phyloP scores from a whole-genome alignment of 2,329 filamentous ascomycete species.

The Boeremia exigua region DNA sequence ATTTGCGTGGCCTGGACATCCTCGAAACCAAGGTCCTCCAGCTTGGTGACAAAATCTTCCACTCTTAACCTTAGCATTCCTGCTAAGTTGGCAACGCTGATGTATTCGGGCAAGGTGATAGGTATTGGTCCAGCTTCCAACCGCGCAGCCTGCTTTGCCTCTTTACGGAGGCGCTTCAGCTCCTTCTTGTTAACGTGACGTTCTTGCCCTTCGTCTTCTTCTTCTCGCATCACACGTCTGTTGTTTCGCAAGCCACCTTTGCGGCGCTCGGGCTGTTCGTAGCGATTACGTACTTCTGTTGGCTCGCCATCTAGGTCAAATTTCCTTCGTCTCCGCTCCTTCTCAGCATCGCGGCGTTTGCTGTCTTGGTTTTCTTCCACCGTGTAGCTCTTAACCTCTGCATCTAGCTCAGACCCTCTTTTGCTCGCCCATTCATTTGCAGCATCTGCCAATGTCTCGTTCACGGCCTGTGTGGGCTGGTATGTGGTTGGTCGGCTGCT shows the following conservation, averaged over 20 bases:
- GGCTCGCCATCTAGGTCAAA: slow-evolving; percentile 35
- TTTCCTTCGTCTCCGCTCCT: slow-evolving; percentile 33
- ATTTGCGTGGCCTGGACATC: slow-evolving; percentile 82
- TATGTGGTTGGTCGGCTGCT: slow-evolving; percentile 7
- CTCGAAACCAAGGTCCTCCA: slow-evolving; percentile 91
- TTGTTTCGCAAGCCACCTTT: slow-evolving; percentile 17
- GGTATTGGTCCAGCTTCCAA: slow-evolving; percentile 39
- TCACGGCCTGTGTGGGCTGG: not conserved
- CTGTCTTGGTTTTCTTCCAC: slow-evolving; percentile 21
- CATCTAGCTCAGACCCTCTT: slow-evolving; percentile 20
- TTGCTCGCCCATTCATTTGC: slow-evolving; percentile 37
- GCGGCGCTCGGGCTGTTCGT: slow-evolving; percentile 40
- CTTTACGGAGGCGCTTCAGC: slow-evolving; percentile 41
- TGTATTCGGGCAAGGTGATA: slow-evolving; percentile 87
- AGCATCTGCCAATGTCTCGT: slow-evolving; percentile 33
- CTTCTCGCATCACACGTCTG: slow-evolving; percentile 32
- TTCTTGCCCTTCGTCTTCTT: slow-evolving; percentile 35
- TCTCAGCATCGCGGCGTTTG: slow-evolving; percentile 26
- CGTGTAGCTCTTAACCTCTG: slow-evolving; percentile 16
- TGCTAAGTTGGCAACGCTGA: slow-evolving; percentile 84
- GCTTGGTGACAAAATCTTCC: slow-evolving; percentile 73
- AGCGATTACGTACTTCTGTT: slow-evolving; percentile 32
- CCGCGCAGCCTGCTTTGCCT: slow-evolving; percentile 44
- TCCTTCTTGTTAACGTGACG: slow-evolving; percentile 33
- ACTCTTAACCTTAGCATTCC: slow-evolving; percentile 73